These are phyloP conservation scores for Berberis vulgaris DNA, from an alignment of 164 flowering plant species.

Conservation along the genomic window DNA sequence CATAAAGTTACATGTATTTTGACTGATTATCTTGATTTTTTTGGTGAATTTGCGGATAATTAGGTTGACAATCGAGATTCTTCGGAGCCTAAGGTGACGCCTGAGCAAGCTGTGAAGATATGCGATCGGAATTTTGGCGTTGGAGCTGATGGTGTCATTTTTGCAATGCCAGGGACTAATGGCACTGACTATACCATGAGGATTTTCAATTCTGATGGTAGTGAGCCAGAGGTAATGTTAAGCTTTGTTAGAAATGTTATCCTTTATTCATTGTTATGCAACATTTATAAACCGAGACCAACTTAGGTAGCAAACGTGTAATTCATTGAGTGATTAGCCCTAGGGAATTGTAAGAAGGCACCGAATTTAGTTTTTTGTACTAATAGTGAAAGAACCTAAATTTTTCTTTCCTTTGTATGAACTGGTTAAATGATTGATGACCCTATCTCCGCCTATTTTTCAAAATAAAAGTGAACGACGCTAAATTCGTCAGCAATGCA, in stretches of 20 bases:
- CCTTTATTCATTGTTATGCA: background rate
- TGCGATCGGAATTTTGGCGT: conserved; percentile 93
- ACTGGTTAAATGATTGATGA: no score
- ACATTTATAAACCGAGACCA: no score
- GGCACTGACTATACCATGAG: conserved; percentile 96
- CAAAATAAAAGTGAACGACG: no score
- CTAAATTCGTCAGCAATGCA: no score
- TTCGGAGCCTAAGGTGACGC: conserved; percentile 67
- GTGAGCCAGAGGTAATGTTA: conserved; percentile 80
- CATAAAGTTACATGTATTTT: background rate
- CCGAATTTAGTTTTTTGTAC: no score
- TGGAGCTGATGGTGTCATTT: conserved; percentile 96
- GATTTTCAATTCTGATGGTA: conserved; percentile 97
- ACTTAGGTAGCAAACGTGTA: no score
- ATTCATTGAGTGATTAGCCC: no score
- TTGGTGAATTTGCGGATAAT: background rate
- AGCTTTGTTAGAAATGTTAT: background rate
- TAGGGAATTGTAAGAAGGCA: no score
- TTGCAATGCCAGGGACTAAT: conserved; percentile 76
- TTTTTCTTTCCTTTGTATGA: no score
- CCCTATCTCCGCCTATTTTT: no score
- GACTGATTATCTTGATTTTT: background rate
- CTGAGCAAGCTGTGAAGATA: conserved; percentile 80
- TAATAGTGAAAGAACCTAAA: no score
- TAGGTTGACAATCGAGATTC: conserved; percentile 92